Percentiles rank a stretch among this genome's conserved stretches.
These are phyloP conservation scores for Serpula lacrymans DNA, from an alignment of 768 basidiomycete genomes.

Conservation along the genomic window DNA sequence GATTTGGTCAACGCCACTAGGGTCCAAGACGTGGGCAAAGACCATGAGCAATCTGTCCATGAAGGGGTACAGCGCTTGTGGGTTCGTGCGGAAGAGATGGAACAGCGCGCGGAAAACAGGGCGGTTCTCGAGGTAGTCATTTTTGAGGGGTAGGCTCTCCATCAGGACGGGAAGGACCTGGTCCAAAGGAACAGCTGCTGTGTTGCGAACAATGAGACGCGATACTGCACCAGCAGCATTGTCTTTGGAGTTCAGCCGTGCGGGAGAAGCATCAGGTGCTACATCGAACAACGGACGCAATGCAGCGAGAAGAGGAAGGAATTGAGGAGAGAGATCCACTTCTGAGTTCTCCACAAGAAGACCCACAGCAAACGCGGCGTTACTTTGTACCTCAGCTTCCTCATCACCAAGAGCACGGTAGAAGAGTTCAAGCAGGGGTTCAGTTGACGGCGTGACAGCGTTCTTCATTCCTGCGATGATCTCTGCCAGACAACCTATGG, in stretches of 20 bases:
- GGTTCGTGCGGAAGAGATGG: constrained; percentile 78
- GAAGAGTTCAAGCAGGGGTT: constrained; percentile 79
- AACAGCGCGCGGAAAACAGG: constrained; percentile 89
- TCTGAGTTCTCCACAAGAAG: constrained; percentile 86
- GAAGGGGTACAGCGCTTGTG: constrained; percentile 65
- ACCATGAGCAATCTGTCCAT: constrained; percentile 77
- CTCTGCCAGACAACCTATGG: constrained; percentile 93
- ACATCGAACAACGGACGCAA: constrained; percentile 81
- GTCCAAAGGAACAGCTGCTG: constrained; percentile 77
- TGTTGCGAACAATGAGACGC: constrained; percentile 81
- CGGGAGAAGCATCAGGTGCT: constrained; percentile 54
- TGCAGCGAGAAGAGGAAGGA: constrained; percentile 69
- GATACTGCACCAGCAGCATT: constrained; percentile 95
- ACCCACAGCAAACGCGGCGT: constrained; percentile 92
- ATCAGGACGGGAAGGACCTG: constrained; percentile 87
- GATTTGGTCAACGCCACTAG: constrained; percentile 68
- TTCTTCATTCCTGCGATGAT: constrained; percentile 90
- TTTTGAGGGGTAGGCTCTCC: constrained; percentile 76
- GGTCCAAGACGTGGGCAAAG: constrained; percentile 82
- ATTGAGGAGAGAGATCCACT: constrained; percentile 79
- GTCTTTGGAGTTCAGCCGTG: constrained; percentile 83
- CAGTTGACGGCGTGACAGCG: constrained; percentile 81
- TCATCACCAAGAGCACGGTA: constrained; percentile 76
- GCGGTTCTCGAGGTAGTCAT: constrained; percentile 87
- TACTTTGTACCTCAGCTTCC: constrained; percentile 93